phyloP scores from a whole-genome alignment of 2,329 filamentous ascomycete genomes.

The Neopestalotiopsis sp. region DNA sequence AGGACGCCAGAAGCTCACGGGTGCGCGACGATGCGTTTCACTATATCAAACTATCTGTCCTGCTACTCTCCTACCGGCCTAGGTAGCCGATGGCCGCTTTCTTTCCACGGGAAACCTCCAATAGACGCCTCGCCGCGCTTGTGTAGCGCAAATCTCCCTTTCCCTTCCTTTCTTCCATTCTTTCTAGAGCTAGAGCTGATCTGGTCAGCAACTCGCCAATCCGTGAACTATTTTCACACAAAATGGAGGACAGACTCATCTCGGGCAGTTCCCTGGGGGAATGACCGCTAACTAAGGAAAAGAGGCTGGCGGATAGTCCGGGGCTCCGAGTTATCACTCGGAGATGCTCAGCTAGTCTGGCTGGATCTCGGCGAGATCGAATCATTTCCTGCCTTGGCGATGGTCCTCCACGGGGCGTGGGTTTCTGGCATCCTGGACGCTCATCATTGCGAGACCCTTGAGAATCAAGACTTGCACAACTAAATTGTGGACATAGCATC shows the following conservation, averaged over 20 bases:
- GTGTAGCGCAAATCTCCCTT: not conserved
- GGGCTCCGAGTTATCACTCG: constrained; percentile 4
- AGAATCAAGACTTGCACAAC: not conserved
- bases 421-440: not conserved
- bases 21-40: constrained; percentile 15
- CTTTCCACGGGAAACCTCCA: constrained; percentile 7
- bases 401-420: not conserved
- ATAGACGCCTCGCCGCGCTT: not conserved
- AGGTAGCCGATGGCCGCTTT: not conserved
- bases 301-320: not conserved
- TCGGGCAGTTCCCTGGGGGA: not conserved
- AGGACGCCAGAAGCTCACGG: constrained; percentile 2
- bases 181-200: not conserved
- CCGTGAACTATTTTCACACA: not conserved
- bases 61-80: not conserved
- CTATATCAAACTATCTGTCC: constrained; percentile 3
- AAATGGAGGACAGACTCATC: not conserved
- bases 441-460: not conserved
- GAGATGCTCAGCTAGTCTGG: not conserved
- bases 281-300: not conserved
- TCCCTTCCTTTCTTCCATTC: not conserved
- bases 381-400: not conserved
- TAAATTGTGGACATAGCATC: not conserved
- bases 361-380: constrained; percentile 12
- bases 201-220: not conserved